Percentiles rank a stretch among this genome's conserved stretches.
Evolutionary conservation across 768 basidiomycete species (phyloP).

Genomic region (Coprinellus micaceus): DNA sequence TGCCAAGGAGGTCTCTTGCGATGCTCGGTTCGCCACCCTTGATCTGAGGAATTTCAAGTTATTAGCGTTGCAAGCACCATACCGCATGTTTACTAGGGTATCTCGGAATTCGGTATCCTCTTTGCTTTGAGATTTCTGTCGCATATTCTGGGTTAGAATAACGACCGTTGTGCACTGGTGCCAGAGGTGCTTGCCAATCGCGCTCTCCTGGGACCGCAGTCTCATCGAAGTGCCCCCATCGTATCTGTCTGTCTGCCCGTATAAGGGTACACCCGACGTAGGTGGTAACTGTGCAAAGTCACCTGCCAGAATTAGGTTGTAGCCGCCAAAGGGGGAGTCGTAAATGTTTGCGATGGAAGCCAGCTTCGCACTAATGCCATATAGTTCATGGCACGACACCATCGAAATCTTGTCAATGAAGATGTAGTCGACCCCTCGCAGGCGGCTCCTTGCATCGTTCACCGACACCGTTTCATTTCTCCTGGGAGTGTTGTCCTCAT

Average conservation of each 20-base stretch:
- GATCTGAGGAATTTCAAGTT: constrained; percentile 33
- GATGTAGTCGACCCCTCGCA: constrained; percentile 8
- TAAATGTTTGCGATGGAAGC: constrained; percentile 15
- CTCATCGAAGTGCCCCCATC: not conserved
- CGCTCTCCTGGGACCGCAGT: constrained; percentile 15
- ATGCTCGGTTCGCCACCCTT: constrained; percentile 15
- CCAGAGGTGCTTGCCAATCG: constrained; percentile 30
- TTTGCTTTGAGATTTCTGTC: constrained; percentile 20
- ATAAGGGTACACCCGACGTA: constrained; percentile 16
- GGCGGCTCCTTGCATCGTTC: constrained; percentile 12
- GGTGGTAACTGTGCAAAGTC: constrained; percentile 45
- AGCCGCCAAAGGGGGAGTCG: constrained; percentile 30
- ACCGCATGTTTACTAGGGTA: constrained; percentile 36
- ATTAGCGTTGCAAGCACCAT: constrained; percentile 32
- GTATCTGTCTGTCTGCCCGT: constrained; percentile 1
- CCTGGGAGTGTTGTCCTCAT: not conserved
- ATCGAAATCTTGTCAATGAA: constrained; percentile 42
- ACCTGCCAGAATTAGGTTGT: constrained; percentile 43
- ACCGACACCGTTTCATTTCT: constrained; percentile 4
- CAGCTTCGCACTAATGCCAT: constrained; percentile 24
- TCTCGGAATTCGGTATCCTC: constrained; percentile 24
- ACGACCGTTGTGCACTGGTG: constrained; percentile 32
- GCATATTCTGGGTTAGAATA: constrained; percentile 33
- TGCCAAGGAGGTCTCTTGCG: constrained; percentile 10
- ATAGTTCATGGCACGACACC: constrained; percentile 31